Evolutionary conservation across 202 grass and related monocot species (phyloP).

Genomic region (Zoysia matrella): DNA sequence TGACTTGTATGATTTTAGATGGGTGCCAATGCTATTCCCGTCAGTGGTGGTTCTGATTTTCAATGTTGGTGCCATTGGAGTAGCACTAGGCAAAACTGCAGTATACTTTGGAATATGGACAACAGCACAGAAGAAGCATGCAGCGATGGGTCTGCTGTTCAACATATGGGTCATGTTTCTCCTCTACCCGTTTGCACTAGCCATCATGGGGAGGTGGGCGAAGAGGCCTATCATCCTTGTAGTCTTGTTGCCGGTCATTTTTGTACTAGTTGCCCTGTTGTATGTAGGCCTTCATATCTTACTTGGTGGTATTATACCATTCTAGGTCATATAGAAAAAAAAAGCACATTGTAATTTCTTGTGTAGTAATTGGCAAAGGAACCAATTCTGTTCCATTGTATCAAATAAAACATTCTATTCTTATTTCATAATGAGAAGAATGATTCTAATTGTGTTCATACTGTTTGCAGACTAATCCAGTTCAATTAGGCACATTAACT

Average conservation of each 20-base stretch:
- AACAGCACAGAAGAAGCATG: conserved; percentile 35
- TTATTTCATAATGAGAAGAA: background rate
- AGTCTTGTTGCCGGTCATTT: conserved; percentile 18
- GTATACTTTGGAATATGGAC: conserved; percentile 61
- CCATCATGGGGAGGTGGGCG: conserved; percentile 68
- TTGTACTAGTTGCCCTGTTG: background rate
- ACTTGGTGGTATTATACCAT: background rate
- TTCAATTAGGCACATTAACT: background rate
- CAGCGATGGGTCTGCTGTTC: conserved; percentile 64
- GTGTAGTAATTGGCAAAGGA: conserved; percentile 1
- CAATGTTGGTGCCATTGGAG: conserved; percentile 60
- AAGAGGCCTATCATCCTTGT: conserved; percentile 57
- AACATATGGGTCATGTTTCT: conserved; percentile 88
- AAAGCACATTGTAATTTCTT: no score
- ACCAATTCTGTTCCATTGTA: conserved; percentile 34
- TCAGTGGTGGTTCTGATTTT: conserved; percentile 45
- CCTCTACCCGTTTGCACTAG: conserved; percentile 79
- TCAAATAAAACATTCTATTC: conserved; percentile 36
- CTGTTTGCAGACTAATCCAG: background rate
- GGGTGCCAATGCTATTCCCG: conserved; percentile 65
- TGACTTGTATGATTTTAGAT: conserved; percentile 66
- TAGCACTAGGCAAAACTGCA: conserved; percentile 55
- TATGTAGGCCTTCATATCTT: conserved; percentile 29
- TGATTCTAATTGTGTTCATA: background rate
- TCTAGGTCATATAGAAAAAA: conserved; percentile 36